A percentile compares a stretch with the other conserved stretches of the same genome.
These are phyloP conservation scores for Colletotrichum caudatum DNA, from an alignment of 2,329 filamentous ascomycete genomes.

Conservation along the genomic window DNA sequence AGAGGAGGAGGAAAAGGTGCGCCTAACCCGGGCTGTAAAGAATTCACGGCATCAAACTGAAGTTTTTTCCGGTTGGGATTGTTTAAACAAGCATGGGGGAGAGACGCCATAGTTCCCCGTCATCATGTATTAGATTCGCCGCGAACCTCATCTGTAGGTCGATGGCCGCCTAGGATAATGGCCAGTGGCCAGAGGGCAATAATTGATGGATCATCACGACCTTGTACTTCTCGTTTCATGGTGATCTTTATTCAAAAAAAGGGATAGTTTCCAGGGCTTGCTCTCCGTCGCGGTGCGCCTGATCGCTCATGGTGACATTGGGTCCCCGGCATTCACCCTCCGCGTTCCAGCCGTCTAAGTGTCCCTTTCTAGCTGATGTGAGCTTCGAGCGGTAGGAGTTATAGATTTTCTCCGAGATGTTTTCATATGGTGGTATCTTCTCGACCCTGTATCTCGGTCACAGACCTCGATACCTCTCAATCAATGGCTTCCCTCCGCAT, in stretches of 20 bases:
- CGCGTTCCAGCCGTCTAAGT: constrained; percentile 28
- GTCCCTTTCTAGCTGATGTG: constrained; percentile 15
- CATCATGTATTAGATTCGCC: constrained; percentile 30
- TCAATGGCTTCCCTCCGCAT: neutral
- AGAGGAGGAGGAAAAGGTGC: neutral
- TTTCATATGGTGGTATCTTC: neutral
- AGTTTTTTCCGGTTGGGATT: too few species aligned
- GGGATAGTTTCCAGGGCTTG: constrained; percentile 24
- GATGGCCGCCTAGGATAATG: constrained; percentile 30
- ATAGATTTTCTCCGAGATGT: neutral
- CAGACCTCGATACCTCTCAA: neutral
- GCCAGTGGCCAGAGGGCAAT: neutral
- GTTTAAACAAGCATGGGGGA: constrained; percentile 5
- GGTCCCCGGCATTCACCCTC: neutral
- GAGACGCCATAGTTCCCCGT: neutral
- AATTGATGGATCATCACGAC: constrained; percentile 13
- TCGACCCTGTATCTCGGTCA: neutral
- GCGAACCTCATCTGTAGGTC: constrained; percentile 24
- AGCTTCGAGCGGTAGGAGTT: neutral
- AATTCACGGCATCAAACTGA: constrained; percentile 2
- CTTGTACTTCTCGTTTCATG: constrained; percentile 22
- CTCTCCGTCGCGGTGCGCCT: constrained; percentile 24
- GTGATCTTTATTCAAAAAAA: constrained; percentile 36
- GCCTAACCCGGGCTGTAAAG: neutral
- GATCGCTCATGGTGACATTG: constrained; percentile 26